Evolutionary conservation across 805 yeast species (phyloP), one percentile per base, ranked within the genome.

Genomic region (Maudiozyma pseudohumilis): DNA sequence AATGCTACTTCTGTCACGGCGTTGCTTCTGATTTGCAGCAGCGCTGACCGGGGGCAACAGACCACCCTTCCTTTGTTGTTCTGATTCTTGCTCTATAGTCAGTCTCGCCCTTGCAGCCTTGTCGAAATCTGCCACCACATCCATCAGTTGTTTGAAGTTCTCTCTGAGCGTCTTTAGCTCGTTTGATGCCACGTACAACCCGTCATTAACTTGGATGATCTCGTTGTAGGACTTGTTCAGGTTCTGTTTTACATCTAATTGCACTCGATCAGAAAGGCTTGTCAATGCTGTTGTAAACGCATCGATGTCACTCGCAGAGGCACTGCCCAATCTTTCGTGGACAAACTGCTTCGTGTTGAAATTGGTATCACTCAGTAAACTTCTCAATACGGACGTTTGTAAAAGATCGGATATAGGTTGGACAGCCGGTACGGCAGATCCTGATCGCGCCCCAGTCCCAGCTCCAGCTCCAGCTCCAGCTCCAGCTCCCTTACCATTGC

Each of bases 221-320:
- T 74, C 75, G 45, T 70, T 72, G 48, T 74, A 81, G 28, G 83
- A 81, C 52, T 72, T 72, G 46, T 75, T 69, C 21, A 82, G 72
- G 36, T 72, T 72, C 22, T 57, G 56, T 48, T 77, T 77, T 35
- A 80, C 73, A 42, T 78, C 83, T 19, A 63, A 61, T 15, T 71
- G 71, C 28, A 81, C 71, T 31, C 68, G 55, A 3, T 61, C 53
- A 28, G 74, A 70, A 45, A 80, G 66, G 29, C 65, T 61, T 2
- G 59, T 50, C 44, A 83, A 61, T 36, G 68, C 70, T 15, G 73
- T 68, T 41, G 78, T 75, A 56, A 80, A 81, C 38, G 72, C 75
- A 48, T 82, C 87, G 24, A 84, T 80, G 42, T 78, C 82, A 1
- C 74, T 59, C 2, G 88, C 89, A 6, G 80, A 72, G 1, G 86